Evolutionary conservation across 306 rosid genomes (phyloP), one percentile per base, ranked within the genome.

Genomic region (Rubus parviflorus): DNA sequence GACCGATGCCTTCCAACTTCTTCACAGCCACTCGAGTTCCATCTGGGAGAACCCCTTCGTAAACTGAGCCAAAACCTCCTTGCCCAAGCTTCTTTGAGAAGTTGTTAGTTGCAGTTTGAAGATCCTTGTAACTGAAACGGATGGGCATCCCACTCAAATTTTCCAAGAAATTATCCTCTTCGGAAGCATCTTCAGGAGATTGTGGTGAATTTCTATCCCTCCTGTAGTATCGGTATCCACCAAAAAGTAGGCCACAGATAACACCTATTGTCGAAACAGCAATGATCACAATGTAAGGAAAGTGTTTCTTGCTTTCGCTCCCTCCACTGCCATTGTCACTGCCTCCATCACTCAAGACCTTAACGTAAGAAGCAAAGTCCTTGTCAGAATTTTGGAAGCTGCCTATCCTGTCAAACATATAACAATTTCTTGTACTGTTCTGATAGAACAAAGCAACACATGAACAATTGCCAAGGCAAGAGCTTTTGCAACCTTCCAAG

Each of bases 51-150:
- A 56, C 84, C 49, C 99, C 97, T 80, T 86, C 85, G 58, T 95
- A 90, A 81, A 95, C 97, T 2, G 97, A 92, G 37, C 99, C 97
- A 57, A 95, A 95, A 60, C 99, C 99, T 3, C 97, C 97, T 63
- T 88, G 93, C 0, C 99, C 99, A 42, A 95, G 97, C 87, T 88
- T 95, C 78, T 81, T 82, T 2, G 93, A 79, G 84, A 92, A 95
- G 82, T 87, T 87, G 60, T 78, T 88, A n/a, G 99, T 92, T 17
- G 97, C 99, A 11, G 76, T 81, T 83, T 86, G 87, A 58, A 95
- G 96, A 53, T 95, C 92, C 57, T 49, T 78, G 85, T 86, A 92
- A 68, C 86, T 87, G 82, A 73, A 95, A 61, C 99, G 97, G 45
- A 90, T 64, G 1, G 97, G 94, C 90, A 90, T 79, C 42, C 97